Conservation (phyloP, 2,329 filamentous ascomycete genomes). For the Fusarium buxicola region DNA sequence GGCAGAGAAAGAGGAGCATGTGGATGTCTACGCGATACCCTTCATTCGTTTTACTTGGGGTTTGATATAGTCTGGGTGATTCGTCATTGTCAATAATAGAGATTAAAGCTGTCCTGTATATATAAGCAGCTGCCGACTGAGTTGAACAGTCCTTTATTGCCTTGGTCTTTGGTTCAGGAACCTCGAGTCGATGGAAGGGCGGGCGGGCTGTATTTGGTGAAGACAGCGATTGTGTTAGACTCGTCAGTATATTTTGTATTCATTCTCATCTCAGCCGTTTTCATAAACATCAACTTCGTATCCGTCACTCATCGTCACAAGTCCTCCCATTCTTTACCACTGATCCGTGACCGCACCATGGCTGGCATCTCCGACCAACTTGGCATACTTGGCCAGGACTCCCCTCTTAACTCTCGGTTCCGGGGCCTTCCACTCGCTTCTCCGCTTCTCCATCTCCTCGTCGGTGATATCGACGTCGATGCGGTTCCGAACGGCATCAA, state of each 20-base stretch:
- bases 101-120: constrained; percentile 30
- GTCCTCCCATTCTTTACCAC: constrained; percentile 39
- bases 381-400: constrained; percentile 89
- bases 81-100: constrained; percentile 40
- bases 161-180: neutral
- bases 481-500: constrained; percentile 83
- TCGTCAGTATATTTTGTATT: neutral
- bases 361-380: constrained; percentile 89
- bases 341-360: constrained; percentile 88
- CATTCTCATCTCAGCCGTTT: constrained; percentile 15
- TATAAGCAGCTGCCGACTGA: constrained; percentile 1
- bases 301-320: neutral
- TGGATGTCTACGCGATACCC: constrained; percentile 46
- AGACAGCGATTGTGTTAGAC: too few relatives aligned
- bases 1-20: constrained; percentile 36
- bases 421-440: constrained; percentile 77
- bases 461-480: constrained; percentile 76
- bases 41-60: constrained; percentile 43
- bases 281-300: constrained; percentile 4
- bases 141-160: neutral
- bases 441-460: constrained; percentile 74
- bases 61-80: constrained; percentile 24
- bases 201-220: too few relatives aligned
- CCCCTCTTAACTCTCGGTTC: constrained; percentile 81
- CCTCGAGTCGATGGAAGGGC: too few relatives aligned